Conservation (phyloP, 371 early-diverging fungal genomes). For the Apophysomyces ossiformis region DNA sequence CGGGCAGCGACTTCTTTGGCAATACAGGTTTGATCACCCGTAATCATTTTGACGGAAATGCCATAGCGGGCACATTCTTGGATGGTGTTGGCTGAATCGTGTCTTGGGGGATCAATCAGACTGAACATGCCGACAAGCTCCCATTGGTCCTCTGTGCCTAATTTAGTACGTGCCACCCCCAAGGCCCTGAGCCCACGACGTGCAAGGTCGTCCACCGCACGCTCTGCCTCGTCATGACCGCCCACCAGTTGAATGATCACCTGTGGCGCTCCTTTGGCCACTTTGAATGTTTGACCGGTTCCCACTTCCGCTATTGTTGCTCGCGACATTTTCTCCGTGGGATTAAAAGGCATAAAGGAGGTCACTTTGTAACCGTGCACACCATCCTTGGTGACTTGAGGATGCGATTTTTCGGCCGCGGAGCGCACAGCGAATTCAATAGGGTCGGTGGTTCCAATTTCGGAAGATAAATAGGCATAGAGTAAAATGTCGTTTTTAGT, state of each 20-base stretch:
- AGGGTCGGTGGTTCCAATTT: constrained; percentile 90
- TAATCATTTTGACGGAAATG: constrained; percentile 81
- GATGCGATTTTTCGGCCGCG: constrained; percentile 81
- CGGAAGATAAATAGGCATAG: constrained; percentile 86
- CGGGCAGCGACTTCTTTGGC: constrained; percentile 82
- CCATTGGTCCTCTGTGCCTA: constrained; percentile 66
- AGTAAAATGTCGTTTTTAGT: constrained; percentile 85
- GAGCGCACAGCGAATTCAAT: constrained; percentile 88
- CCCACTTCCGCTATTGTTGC: constrained; percentile 77
- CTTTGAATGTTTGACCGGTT: constrained; percentile 70
- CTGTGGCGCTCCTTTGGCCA: constrained; percentile 96
- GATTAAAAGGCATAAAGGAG: constrained; percentile 91
- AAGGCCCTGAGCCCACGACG: constrained; percentile 81
- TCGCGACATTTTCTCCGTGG: constrained; percentile 88
- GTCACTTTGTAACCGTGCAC: constrained; percentile 88
- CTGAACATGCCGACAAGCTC: constrained; percentile 75
- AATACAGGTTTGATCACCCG: constrained; percentile 82
- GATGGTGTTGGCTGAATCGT: constrained; percentile 71
- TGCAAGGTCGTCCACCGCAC: constrained; percentile 82
- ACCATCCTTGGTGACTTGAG: constrained; percentile 64
- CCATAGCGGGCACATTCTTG: constrained; percentile 67
- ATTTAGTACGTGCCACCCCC: constrained; percentile 85
- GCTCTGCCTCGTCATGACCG: constrained; percentile 76
- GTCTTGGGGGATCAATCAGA: constrained; percentile 89
- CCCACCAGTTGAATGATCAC: constrained; percentile 85